Evolutionary conservation across 1,139 yeast species (phyloP).

Genomic region (Yamadazyma jaroonii): DNA sequence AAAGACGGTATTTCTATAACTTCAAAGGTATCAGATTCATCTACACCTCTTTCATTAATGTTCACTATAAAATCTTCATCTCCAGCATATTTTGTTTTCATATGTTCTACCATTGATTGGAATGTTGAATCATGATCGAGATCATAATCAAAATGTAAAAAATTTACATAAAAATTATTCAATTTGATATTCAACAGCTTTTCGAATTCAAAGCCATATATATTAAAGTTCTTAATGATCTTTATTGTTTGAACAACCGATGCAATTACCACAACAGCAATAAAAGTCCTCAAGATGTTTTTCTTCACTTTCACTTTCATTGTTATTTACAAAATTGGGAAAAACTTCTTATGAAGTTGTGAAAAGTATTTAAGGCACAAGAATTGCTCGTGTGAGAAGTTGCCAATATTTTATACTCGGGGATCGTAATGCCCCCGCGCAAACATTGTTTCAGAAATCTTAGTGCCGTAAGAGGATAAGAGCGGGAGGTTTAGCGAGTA

Average conservation of each 20-base stretch:
- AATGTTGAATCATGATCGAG: constrained; percentile 21
- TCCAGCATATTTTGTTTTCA: constrained; percentile 14
- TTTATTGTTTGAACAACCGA: not conserved
- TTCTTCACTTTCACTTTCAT: not conserved
- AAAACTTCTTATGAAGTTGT: too few species aligned
- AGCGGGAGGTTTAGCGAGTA: too few species aligned
- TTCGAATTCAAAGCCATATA: constrained; percentile 5
- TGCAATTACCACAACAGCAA: too few species aligned
- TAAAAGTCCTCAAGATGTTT: not conserved
- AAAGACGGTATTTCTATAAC: constrained; percentile 20
- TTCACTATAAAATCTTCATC: constrained; percentile 19
- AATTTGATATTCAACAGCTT: constrained; percentile 16
- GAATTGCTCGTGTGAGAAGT: not conserved
- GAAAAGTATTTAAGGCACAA: too few species aligned
- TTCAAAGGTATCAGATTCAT: not conserved
- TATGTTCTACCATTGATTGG: not conserved
- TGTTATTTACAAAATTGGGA: too few species aligned
- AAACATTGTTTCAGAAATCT: too few species aligned
- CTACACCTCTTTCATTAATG: not conserved
- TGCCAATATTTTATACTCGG: too few species aligned
- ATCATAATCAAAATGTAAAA: constrained; percentile 17
- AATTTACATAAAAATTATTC: constrained; percentile 18
- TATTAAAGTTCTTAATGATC: not conserved
- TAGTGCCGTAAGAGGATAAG: too few species aligned
- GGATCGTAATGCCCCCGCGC: too few species aligned